A percentile compares a stretch with the other conserved stretches of the same genome.
Evolutionary conservation across 805 yeast genomes (phyloP).

Genomic region (Kodamaea laetipori): DNA sequence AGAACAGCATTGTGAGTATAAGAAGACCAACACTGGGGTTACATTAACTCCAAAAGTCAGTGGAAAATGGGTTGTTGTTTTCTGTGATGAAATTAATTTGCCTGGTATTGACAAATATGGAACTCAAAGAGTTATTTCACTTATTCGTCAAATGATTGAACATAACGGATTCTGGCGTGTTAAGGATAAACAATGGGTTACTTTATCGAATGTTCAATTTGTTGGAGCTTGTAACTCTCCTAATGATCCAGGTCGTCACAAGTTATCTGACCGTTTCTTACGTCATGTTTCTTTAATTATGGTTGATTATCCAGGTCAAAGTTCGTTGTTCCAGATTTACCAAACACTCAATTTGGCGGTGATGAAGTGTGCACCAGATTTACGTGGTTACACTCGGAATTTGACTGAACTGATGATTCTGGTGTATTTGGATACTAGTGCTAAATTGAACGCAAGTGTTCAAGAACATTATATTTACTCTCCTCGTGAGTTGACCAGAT

Average conservation of each 20-base stretch:
- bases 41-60: constrained; percentile 57
- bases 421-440: constrained; percentile 52
- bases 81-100: constrained; percentile 89
- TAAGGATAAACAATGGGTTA: constrained; percentile 64
- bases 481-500: constrained; percentile 89
- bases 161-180: constrained; percentile 76
- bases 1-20: constrained; percentile 72
- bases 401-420: constrained; percentile 68
- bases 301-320: constrained; percentile 75
- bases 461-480: constrained; percentile 73
- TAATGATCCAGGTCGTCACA: constrained; percentile 70
- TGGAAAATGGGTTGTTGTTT: constrained; percentile 75
- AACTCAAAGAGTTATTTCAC: constrained; percentile 68
- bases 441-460: constrained; percentile 31
- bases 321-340: constrained; percentile 70
- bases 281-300: constrained; percentile 65
- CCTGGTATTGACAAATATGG: constrained; percentile 74
- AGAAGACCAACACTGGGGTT: constrained; percentile 51
- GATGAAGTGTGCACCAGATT: constrained; percentile 60
- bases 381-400: constrained; percentile 53
- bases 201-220: constrained; percentile 64
- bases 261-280: constrained; percentile 59
- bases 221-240: constrained; percentile 98
- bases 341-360: constrained; percentile 55
- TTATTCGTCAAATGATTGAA: constrained; percentile 75